Evolutionary conservation across 306 rosid species (phyloP), one percentile per base, ranked within the genome.

Genomic region (Cucurbita maxima): DNA sequence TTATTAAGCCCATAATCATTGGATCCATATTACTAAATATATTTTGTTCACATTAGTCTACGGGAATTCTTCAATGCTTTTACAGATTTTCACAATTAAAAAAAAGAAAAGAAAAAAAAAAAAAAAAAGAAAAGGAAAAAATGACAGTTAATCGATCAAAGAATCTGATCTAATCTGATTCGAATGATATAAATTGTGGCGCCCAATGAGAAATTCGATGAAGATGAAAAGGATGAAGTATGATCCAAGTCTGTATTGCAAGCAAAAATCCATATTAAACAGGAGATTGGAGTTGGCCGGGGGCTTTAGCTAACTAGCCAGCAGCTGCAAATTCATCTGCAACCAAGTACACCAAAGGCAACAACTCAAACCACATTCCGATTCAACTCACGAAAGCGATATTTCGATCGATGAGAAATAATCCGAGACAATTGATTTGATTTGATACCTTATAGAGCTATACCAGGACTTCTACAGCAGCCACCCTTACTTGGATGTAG

Each of bases 401-500:
- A 62, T 10, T 61, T 4, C 1, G 2, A 37, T n/a, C 34, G 45
- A 63, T 0, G 16, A 40, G 10, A 62, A 38, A 63, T 15, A 40
- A 40, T 18, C 15, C 8, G 38, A 66, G 51, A 41, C 19, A 5
- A 44, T 44, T 44, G 54, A 18, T 44, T 44, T 44, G n/a, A 44
- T 66, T 22, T 22, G 25, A 22, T 25, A 45, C 18, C 72, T 66
- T 66, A 18, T 9, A 66, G 18, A 66, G 72, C 72, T 20, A 44
- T 41, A 10, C 72, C 53, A 52, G 66, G 78, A 78, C 22, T 73
- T 62, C 71, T 50, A 56, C 60, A 54, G 50, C 51, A 68, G 76
- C 59, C 81, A 80, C 79, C 52, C 22, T 60, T 76, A 76, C 59
- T 40, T 75, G 41, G 80, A 82, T 57, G 79, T 61, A 75, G 83